Base-by-base conservation (phyloP, 1,139 yeast species). In the Geotrichum carabidarum region DNA sequence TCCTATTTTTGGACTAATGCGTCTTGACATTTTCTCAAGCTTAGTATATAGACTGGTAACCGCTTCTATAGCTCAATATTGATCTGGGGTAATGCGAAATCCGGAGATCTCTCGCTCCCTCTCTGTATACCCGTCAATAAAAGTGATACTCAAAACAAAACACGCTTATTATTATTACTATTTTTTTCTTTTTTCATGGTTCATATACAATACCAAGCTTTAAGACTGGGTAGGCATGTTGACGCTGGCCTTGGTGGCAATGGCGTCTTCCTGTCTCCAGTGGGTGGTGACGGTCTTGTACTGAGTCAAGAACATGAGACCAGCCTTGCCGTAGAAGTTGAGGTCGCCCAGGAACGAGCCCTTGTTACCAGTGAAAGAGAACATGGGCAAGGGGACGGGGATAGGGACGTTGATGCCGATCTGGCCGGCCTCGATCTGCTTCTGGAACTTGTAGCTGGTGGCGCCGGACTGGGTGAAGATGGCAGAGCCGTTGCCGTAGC, bases 351-450 rank as follows among this genome's bases (percentile, higher is more conserved):
- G 75, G 78, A 84, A 84, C 1, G 89, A 83, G 37, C 83, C 87
- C 73, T 84, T 84, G 68, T 82, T 82, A 37, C 93, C 93, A 30
- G 91, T 85, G 74, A 85, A 85, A 5, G 89, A 83, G 69, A 85
- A 85, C 87, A 84, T 83, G 59, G 93, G 91, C 67, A 85, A 74
- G 57, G 91, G 91, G 18, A 85, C 93, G n/a, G 91, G 93, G 61
- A 85, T 85, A 31, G 93, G 91, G 49, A 85, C 89, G 63, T 85
- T 85, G 64, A 85, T 78, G 58, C 93, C 93, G 55, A 85, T 86
- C 71, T 85, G 91, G 31, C 93, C 93, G 57, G 84, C 82, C 58
- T 83, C 86, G 58, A 84, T 80, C 63, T 81, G 78, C 72, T 80
- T 82, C 66, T 80, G 83, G 75, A 84, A 85, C 68, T 81, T 81